Base-by-base conservation (phyloP, 1,139 yeast genomes). In the Suhomyces chickasaworum region DNA sequence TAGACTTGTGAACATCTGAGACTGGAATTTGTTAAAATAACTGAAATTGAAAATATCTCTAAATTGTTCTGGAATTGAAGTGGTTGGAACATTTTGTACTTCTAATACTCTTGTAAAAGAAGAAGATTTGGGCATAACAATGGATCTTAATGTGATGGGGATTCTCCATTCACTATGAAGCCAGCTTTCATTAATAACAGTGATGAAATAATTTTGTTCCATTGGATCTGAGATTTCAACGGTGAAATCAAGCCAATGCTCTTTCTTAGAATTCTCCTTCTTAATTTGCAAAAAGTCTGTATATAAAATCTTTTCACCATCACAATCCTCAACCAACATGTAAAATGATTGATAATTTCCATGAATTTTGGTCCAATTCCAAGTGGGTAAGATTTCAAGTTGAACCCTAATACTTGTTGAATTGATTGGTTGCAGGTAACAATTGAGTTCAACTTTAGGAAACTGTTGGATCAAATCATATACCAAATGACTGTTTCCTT, bases 161-260 rank as follows among this genome's bases (percentile, higher is more conserved):
- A 78, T 63, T 48, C 79, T 78, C 54, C 78, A 73, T 44, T 81
- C 89, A 47, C 90, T 81, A 51, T 88, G 91, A 7, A 90, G 66
- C 99, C 99, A 93, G 49, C 75, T 80, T 49, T 90, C 96, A 50
- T 96, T 89, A 2, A 86, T 68, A 16, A 90, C 62, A 0, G 86
- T 75, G 5, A 90, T 77, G 63, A 86, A 88, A 54, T 86, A 84
- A 55, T 83, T 83, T 1, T 97, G 97, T 13, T 95, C 91, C 3
- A 79, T 48, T 1, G 86, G 84, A 5, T 79, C 83, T 29, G 71
- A 49, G 18, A 81, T 52, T 4, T 87, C 80, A 3, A 91, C 80
- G 1, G 87, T 77, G 55, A 89, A 82, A 40, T 85, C 91, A 2
- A 89, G 45, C 29, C 75, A 59, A 52, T 84, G 86, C 25, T 80